Base-by-base conservation (phyloP, 2,329 filamentous ascomycete genomes). In the Fusarium secorum region DNA sequence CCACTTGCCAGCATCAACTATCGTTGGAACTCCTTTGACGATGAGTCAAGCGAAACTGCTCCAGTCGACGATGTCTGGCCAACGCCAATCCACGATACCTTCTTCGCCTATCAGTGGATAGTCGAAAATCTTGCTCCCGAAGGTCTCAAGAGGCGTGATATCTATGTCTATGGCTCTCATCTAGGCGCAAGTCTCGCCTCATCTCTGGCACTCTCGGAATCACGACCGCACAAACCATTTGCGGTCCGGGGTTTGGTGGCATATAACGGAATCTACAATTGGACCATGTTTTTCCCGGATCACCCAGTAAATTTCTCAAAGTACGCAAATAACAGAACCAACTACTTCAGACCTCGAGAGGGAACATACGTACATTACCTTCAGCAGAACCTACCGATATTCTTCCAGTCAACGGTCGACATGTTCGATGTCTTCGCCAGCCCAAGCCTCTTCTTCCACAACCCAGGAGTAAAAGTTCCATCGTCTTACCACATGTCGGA, bases 241-340 rank as follows among this genome's bases (percentile, higher is more conserved):
- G 82, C 81, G 41, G 81, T 90, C 45, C 83, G 86, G 14, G 88
- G 88, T 11, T 77, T 89, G 35, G 79, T 88, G 20, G 83, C 85
- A 11, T 86, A 86, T 77, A 88, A 91, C 70, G 89, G 88, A 44
- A 83, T 91, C 63, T 91, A 89, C 79, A 86, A 91, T 79, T 91
- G 89, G 89, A 88, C 87, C 61, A 86, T 83, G 76, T 87, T 90
- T 64, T 81, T 89, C 15, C 85, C 86, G 0, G 83, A 86, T 68
- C 86, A 89, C 62, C 82, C 81, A 11, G 77, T 84, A 66, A 84
- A 87, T 71, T 59, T 72, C 2, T 55, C 69, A 14, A 75, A 65
- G 32, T 60, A 51, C 17, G 57, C 44, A 20, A 76, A 71, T 55
- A 62, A 39, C 13, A 60, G 74, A 13, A 55, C 73, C 30, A 30